A percentile compares a stretch with the other conserved stretches of the same genome.
Conservation (phyloP, 1,284 basidiomycete genomes). For the Takashimella tepidaria region DNA sequence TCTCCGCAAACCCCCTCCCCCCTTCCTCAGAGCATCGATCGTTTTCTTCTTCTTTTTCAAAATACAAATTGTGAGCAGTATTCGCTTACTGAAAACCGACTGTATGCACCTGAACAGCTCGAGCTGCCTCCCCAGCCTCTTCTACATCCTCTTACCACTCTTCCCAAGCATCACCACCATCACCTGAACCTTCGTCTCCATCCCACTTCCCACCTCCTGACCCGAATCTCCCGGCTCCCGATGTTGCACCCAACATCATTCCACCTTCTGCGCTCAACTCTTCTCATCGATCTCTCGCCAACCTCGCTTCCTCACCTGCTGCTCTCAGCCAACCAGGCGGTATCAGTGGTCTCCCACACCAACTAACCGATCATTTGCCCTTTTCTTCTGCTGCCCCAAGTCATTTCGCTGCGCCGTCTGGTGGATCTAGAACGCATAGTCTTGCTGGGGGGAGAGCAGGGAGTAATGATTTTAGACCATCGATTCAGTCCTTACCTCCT, state of each 20-base stretch:
- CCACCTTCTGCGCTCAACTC: slow-evolving; percentile 36
- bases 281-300: slow-evolving; percentile 37
- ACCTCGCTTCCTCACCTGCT: slow-evolving; percentile 17
- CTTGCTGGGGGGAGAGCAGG: slow-evolving; percentile 12
- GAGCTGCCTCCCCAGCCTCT: slow-evolving; percentile 31
- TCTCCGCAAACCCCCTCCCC: no score
- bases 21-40: no score
- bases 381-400: background rate
- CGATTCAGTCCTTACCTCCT: slow-evolving; percentile 25
- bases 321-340: background rate
- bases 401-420: background rate
- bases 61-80: background rate
- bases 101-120: no score
- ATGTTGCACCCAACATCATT: slow-evolving; percentile 38
- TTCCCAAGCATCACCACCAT: slow-evolving; percentile 34
- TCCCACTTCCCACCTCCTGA: slow-evolving; percentile 34
- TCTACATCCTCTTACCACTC: slow-evolving; percentile 42
- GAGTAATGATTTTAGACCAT: slow-evolving; percentile 13
- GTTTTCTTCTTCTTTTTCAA: no score
- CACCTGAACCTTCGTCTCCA: slow-evolving; percentile 7
- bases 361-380: background rate
- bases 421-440: slow-evolving; percentile 17
- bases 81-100: no score
- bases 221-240: slow-evolving; percentile 37
- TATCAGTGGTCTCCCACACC: background rate